These are phyloP conservation scores for Fusarium nodosum DNA, from an alignment of 2,329 filamentous ascomycete genomes.

Conservation along the genomic window DNA sequence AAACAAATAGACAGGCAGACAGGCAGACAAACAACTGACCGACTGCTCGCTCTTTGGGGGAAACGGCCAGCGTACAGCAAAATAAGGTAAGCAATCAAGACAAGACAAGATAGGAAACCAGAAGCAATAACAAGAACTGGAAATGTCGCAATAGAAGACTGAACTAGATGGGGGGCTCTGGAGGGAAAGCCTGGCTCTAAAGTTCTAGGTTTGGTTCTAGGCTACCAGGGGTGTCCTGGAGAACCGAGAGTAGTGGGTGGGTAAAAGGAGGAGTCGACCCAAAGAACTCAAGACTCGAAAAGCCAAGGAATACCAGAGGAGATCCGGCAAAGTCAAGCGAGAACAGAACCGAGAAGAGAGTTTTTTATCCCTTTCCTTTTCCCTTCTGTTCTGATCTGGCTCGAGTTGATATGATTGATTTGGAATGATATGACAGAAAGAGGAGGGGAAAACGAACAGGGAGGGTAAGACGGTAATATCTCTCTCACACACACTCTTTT, in stretches of 20 bases:
- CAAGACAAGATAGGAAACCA: conserved; percentile 30
- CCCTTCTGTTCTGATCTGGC: neutral
- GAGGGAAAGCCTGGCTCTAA: conserved; percentile 23
- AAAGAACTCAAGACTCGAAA: conserved; percentile 10
- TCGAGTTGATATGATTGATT: conserved; percentile 12
- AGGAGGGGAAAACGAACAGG: conserved; percentile 13
- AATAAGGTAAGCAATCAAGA: conserved; percentile 33
- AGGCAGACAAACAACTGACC: conserved; percentile 1
- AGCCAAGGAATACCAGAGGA: conserved; percentile 25
- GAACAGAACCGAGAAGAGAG: conserved; percentile 1
- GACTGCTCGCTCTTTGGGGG: conserved; percentile 11
- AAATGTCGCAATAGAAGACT: conserved; percentile 41
- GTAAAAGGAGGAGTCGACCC: conserved; percentile 38
- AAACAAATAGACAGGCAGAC: conserved; percentile 15
- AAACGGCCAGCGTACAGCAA: conserved; percentile 41
- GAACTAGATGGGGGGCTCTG: conserved; percentile 3
- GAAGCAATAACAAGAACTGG: conserved; percentile 22
- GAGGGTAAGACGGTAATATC: conserved; percentile 29
- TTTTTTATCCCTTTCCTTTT: neutral
- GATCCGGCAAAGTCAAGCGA: conserved; percentile 20
- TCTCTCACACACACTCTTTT: conserved; percentile 3
- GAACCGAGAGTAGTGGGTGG: conserved; percentile 43
- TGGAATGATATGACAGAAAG: conserved; percentile 11
- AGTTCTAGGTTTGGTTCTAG: conserved; percentile 21
- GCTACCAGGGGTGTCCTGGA: conserved; percentile 39